phyloP scores from a whole-genome alignment of 139 green algal genomes.

The Picochlorum sp. region DNA sequence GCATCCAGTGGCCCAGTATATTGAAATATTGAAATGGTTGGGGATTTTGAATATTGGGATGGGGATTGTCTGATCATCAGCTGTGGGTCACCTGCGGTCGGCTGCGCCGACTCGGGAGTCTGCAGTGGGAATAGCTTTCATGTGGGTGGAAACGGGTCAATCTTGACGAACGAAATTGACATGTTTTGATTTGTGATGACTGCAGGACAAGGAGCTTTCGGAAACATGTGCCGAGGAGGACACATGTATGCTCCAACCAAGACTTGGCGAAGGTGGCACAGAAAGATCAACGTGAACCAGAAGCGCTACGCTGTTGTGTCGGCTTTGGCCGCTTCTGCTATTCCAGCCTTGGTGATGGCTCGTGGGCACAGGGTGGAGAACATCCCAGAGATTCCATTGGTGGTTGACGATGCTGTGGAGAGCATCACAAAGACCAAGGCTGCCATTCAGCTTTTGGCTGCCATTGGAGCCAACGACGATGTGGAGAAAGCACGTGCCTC shows the following conservation, averaged over 20 bases:
- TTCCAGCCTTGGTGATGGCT: slow-evolving; percentile 93
- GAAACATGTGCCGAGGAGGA: slow-evolving; percentile 99
- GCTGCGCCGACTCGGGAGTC: not conserved
- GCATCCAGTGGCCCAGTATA: no score
- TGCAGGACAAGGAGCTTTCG: slow-evolving; percentile 93
- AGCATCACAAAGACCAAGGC: slow-evolving; percentile 86
- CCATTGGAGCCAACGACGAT: slow-evolving; percentile 76
- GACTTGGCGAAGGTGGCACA: slow-evolving; percentile 94
- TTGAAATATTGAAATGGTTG: not conserved
- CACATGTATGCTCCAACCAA: slow-evolving; percentile 98
- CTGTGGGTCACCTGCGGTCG: not conserved
- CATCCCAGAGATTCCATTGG: slow-evolving; percentile 93
- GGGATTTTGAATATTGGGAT: not conserved
- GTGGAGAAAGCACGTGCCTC: slow-evolving; percentile 69
- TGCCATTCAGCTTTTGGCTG: slow-evolving; percentile 80
- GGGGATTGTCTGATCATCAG: not conserved
- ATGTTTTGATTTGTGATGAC: not conserved
- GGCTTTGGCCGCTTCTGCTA: slow-evolving; percentile 86
- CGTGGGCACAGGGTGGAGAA: slow-evolving; percentile 90
- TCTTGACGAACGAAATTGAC: not conserved
- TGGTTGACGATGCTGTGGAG: slow-evolving; percentile 79
- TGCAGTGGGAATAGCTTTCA: no score
- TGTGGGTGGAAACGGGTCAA: no score
- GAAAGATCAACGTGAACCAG: slow-evolving; percentile 96
- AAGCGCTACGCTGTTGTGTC: slow-evolving; percentile 89